Evolutionary conservation across 257 asterid species (phyloP).

Genomic region (Solanum bukasovii): DNA sequence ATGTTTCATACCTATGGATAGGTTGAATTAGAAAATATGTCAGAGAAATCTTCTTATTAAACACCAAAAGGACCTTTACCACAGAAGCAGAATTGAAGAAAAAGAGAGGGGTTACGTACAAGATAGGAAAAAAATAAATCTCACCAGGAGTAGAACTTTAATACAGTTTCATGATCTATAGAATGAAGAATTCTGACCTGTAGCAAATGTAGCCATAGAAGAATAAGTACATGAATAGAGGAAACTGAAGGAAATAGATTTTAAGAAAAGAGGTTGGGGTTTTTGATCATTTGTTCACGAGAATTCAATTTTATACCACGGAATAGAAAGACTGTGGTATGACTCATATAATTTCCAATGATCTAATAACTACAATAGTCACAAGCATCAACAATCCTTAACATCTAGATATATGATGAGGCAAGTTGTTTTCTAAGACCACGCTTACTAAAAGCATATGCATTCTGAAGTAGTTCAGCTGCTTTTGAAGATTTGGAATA

Average conservation of each 20-base stretch:
- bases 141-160: slow-evolving; percentile 84
- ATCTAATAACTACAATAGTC: background rate
- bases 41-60: background rate
- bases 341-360: background rate
- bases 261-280: background rate
- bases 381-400: background rate
- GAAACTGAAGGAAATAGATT: background rate
- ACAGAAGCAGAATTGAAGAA: background rate
- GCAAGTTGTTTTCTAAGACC: background rate
- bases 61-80: background rate
- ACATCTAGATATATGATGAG: background rate
- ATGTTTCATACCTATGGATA: slow-evolving; percentile 79
- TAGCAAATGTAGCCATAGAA: slow-evolving; percentile 1
- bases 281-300: background rate
- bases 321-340: background rate
- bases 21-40: background rate
- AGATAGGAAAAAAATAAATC: background rate
- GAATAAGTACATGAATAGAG: background rate
- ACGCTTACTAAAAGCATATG: background rate
- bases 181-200: slow-evolving; percentile 89
- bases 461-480: background rate
- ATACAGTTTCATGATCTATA: slow-evolving; percentile 65
- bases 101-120: background rate
- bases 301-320: background rate
- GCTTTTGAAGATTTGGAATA: background rate